Conservation (phyloP, 441 rosid genomes). For the Syzygium syzygioides region DNA sequence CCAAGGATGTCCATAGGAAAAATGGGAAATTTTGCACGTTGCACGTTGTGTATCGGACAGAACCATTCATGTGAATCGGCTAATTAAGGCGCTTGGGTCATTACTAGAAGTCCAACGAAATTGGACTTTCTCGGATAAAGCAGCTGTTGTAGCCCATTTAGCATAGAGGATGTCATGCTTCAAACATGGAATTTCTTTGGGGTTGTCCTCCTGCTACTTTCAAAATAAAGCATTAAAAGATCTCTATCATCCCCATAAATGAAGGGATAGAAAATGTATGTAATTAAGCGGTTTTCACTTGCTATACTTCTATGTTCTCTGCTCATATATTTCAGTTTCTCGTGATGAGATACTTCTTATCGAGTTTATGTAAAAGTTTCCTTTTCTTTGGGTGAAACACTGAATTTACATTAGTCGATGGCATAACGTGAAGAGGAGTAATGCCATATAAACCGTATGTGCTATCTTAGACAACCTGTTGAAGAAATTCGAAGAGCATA, state of each 20-base stretch:
- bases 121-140: background rate
- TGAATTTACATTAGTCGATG: accelerated
- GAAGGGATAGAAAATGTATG: background rate
- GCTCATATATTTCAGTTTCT: background rate
- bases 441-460: accelerated
- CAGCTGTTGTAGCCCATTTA: background rate
- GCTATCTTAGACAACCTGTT: no score
- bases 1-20: no score
- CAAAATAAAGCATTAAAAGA: accelerated
- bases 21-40: no score
- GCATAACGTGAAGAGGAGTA: background rate
- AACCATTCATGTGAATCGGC: no score
- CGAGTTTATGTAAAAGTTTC: background rate
- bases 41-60: no score
- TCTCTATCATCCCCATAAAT: background rate
- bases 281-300: background rate
- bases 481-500: no score
- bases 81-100: no score
- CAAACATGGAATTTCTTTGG: background rate
- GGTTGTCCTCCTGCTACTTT: background rate
- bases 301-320: background rate
- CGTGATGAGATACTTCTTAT: background rate
- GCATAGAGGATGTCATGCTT: background rate
- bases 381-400: background rate
- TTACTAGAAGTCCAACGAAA: no score